Evolutionary conservation across 257 asterid genomes (phyloP).

Genomic region (Avicennia marina): DNA sequence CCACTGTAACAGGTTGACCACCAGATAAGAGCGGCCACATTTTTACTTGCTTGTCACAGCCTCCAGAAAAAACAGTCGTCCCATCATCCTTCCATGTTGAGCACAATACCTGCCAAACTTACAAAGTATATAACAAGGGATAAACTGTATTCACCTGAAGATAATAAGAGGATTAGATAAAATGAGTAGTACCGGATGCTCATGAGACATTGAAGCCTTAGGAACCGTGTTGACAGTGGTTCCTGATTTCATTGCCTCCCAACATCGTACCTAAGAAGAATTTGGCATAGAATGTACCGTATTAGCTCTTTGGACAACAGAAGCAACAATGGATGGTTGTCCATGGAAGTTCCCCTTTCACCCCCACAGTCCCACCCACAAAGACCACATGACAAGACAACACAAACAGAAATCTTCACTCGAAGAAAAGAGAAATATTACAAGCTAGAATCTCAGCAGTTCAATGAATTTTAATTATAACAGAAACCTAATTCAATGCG

Average conservation of each 20-base stretch:
- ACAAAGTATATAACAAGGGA: conserved; percentile 16
- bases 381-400: conserved; percentile 1
- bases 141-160: neutral
- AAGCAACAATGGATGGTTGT: conserved; percentile 11
- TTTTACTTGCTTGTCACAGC: conserved; percentile 95
- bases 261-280: conserved; percentile 75
- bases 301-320: conserved; percentile 10
- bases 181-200: conserved; percentile 72
- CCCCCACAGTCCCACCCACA: no score
- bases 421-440: no score
- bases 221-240: conserved; percentile 53
- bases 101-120: conserved; percentile 66
- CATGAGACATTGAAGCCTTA: conserved; percentile 75
- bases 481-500: no score
- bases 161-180: conserved; percentile 9
- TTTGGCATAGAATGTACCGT: conserved; percentile 4
- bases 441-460: no score
- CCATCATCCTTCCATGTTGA: conserved; percentile 98
- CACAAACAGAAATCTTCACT: no score
- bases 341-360: no score
- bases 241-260: conserved; percentile 80
- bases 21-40: conserved; percentile 89
- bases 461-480: no score
- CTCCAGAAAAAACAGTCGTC: conserved; percentile 89
- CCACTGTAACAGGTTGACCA: conserved; percentile 76